Conservation (phyloP, 1,284 basidiomycete species). For the Tetrapyrgos nigripes region DNA sequence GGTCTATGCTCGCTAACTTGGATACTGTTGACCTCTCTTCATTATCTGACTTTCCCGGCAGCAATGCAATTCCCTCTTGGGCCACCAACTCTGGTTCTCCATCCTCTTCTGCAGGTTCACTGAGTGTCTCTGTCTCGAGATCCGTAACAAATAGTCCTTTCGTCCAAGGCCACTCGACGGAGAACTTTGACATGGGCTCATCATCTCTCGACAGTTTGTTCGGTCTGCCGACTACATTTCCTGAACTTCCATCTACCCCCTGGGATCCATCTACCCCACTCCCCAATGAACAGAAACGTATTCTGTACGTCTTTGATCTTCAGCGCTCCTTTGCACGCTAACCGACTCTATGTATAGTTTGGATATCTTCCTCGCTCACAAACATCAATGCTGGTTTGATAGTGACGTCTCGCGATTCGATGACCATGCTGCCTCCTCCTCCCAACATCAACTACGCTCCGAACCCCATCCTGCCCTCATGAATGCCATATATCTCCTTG, state of each 20-base stretch:
- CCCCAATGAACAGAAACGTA: slow-evolving; percentile 42
- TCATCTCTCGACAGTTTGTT: background rate
- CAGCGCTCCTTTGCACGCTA: slow-evolving; percentile 3
- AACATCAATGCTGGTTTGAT: slow-evolving; percentile 65
- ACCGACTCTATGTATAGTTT: slow-evolving; percentile 45
- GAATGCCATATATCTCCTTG: slow-evolving; percentile 66
- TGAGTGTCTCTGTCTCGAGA: slow-evolving; percentile 11
- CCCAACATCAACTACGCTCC: background rate
- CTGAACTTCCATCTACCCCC: slow-evolving; percentile 24
- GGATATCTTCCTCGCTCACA: slow-evolving; percentile 60
- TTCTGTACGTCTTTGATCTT: slow-evolving; percentile 38
- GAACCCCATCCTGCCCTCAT: slow-evolving; percentile 62
- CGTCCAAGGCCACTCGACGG: slow-evolving; percentile 4
- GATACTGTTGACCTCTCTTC: slow-evolving; percentile 11
- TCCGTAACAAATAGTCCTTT: slow-evolving; percentile 15
- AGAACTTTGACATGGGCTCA: slow-evolving; percentile 24
- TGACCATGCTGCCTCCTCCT: slow-evolving; percentile 31
- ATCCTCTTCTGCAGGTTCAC: slow-evolving; percentile 19
- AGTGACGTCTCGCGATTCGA: slow-evolving; percentile 53
- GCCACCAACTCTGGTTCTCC: slow-evolving; percentile 19
- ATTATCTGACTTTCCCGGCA: slow-evolving; percentile 3
- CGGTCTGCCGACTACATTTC: slow-evolving; percentile 20
- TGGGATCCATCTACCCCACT: slow-evolving; percentile 37
- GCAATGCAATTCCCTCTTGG: slow-evolving; percentile 18
- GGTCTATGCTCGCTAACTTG: slow-evolving; percentile 5